Conservation (phyloP, 768 basidiomycete species). For the Hypholoma fasciculare region DNA sequence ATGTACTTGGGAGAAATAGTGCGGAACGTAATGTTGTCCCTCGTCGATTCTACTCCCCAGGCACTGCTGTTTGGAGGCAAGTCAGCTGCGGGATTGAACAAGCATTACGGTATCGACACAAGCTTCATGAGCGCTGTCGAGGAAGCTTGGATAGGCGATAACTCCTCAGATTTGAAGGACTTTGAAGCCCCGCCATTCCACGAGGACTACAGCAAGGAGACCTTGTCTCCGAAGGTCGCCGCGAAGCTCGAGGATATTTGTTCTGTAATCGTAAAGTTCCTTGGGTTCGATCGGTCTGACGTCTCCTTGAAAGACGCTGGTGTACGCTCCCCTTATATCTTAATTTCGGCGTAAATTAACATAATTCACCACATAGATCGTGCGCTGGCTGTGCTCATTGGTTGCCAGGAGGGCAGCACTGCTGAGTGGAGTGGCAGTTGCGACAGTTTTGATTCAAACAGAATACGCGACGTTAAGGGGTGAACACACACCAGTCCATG, state of each 20-base stretch:
- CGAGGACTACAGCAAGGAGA: constrained; percentile 31
- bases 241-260: constrained; percentile 55
- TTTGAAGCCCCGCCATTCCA: constrained; percentile 35
- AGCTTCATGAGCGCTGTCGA: constrained; percentile 88
- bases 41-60: constrained; percentile 75
- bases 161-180: constrained; percentile 22
- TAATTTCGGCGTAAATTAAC: background rate
- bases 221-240: constrained; percentile 29
- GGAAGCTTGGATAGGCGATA: constrained; percentile 63
- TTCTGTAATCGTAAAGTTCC: constrained; percentile 56
- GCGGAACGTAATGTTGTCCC: constrained; percentile 78
- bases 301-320: constrained; percentile 61
- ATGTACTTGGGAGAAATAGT: constrained; percentile 98
- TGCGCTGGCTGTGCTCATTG: constrained; percentile 76
- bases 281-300: constrained; percentile 58
- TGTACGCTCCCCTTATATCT: constrained; percentile 27
- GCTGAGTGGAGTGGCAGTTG: constrained; percentile 85
- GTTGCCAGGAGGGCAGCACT: constrained; percentile 83
- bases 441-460: constrained; percentile 84
- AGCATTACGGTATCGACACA: constrained; percentile 93
- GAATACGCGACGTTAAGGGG: constrained; percentile 57
- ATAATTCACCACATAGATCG: constrained; percentile 46
- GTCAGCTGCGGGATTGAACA: constrained; percentile 71
- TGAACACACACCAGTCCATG: constrained; percentile 29
- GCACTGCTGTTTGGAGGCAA: constrained; percentile 81